These are phyloP conservation scores for Eimeria zaria DNA, from an alignment of 169 alveolate species.

Conservation along the genomic window DNA sequence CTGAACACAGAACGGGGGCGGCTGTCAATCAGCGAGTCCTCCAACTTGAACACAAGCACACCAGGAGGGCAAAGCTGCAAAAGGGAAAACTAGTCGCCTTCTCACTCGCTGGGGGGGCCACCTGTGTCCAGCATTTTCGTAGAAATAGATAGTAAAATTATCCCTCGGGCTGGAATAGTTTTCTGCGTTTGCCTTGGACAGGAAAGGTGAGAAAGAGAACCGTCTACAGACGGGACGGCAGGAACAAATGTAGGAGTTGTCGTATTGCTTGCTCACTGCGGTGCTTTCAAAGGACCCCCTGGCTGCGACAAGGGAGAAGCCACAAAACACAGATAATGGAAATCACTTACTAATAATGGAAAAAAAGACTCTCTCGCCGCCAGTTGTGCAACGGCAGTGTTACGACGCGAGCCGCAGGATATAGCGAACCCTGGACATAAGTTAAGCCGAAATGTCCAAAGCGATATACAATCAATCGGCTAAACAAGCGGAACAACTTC, in stretches of 20 bases:
- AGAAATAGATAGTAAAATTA: background rate
- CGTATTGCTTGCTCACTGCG: background rate
- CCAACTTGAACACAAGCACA: background rate
- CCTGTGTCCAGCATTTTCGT: conserved; percentile 24
- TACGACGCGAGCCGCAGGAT: background rate
- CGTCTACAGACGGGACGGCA: background rate
- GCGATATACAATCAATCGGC: background rate
- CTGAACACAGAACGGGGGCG: background rate
- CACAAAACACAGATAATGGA: background rate
- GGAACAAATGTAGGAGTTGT: background rate
- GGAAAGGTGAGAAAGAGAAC: background rate
- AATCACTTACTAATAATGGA: background rate
- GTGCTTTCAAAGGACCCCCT: background rate
- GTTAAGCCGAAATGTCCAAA: background rate
- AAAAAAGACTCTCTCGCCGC: too few species aligned
- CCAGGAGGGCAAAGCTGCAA: background rate
- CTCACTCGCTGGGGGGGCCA: conserved; percentile 57
- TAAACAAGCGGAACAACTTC: background rate
- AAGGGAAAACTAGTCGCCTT: background rate
- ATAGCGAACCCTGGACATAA: background rate
- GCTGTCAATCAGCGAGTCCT: background rate
- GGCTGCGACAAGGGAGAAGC: background rate
- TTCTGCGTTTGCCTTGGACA: background rate
- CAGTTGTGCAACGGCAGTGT: background rate
- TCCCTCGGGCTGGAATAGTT: background rate